A percentile compares a stretch with the other conserved stretches of the same genome.
Evolutionary conservation across 306 rosid genomes (phyloP).

Genomic region (Canavalia ensiformis): DNA sequence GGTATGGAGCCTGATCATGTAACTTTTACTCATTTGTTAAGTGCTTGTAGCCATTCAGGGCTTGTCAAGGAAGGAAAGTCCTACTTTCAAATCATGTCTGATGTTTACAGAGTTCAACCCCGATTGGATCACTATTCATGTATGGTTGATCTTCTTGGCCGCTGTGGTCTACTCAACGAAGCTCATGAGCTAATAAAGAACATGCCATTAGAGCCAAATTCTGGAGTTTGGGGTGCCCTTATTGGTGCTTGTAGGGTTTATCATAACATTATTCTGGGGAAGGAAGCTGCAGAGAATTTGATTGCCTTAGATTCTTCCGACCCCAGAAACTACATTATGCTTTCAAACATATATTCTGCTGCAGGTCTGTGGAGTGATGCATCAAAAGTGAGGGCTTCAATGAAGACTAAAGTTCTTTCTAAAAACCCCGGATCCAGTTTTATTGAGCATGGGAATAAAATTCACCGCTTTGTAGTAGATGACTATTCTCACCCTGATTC

Average conservation of each 20-base stretch:
- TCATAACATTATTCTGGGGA: conserved; percentile 67
- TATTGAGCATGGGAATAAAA: conserved; percentile 67
- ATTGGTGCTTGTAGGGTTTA: conserved; percentile 79
- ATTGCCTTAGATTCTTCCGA: conserved; percentile 68
- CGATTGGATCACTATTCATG: conserved; percentile 84
- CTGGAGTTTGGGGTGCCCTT: conserved; percentile 88
- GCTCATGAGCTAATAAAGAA: conserved; percentile 66
- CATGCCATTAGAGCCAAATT: conserved; percentile 80
- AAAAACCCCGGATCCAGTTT: conserved; percentile 72
- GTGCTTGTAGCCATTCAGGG: conserved; percentile 91
- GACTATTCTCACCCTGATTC: conserved; percentile 73
- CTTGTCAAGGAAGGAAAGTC: conserved; percentile 68
- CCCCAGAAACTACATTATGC: conserved; percentile 76
- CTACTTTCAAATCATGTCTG: conserved; percentile 68
- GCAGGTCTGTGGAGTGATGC: conserved; percentile 78
- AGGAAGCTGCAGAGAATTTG: conserved; percentile 73
- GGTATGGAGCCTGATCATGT: conserved; percentile 82
- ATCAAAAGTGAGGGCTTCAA: conserved; percentile 68
- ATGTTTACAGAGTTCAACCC: conserved; percentile 64
- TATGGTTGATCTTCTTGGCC: conserved; percentile 91
- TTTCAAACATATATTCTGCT: conserved; percentile 75
- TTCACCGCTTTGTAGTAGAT: conserved; percentile 66
- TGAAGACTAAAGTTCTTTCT: conserved; percentile 65
- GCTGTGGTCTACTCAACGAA: conserved; percentile 65
- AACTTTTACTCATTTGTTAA: conserved; percentile 79